Evolutionary conservation across 306 rosid species (phyloP), one percentile per base, ranked within the genome.

Genomic region (Citrullus mucosospermus): DNA sequence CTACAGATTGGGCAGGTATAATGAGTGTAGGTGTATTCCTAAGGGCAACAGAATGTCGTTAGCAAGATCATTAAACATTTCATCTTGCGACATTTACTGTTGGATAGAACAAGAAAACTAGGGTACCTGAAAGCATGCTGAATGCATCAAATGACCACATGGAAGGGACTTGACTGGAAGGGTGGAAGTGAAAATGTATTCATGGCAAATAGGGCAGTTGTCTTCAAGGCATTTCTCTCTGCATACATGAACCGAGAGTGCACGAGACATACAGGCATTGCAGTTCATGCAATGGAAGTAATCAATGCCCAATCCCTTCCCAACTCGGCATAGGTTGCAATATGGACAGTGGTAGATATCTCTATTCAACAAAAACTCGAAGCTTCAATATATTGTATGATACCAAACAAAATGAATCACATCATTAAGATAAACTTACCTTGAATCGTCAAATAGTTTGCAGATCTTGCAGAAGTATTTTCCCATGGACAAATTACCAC

Each of bases 221-320:
- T 87, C 93, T 88, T 91, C 93, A 34, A 95, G 87, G 74, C 85
- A 79, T 86, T 92, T 95, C 81, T 92, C 99, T 80, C 97, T 88
- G 88, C 97, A 95, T 63, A 81, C 76, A 80, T 92, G 99, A 39
- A 71, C 85, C 51, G 88, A 68, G 36, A 95, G 96, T 57, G 88
- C 81, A 50, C 90, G 89, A 25, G 96, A 53, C 97, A 95, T 89
- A 75, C 99, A 95, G 39, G 99, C 99, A 83, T 95, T 95, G 92
- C 99, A 95, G 68, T 83, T 90, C 99, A 95, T 95, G 83, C 99
- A 95, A 79, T 95, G 99, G 85, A 86, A 92, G 88, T 87, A 95
- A 86, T 91, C 97, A 15, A 88, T 86, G 51, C 99, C 99, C 88
- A 95, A 79, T 78, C 99, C 99, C 85, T 88, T 92, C 84, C 99